Base-by-base conservation (phyloP, 225 moss, liverwort and hornwort species). In the Bryum argenteum region DNA sequence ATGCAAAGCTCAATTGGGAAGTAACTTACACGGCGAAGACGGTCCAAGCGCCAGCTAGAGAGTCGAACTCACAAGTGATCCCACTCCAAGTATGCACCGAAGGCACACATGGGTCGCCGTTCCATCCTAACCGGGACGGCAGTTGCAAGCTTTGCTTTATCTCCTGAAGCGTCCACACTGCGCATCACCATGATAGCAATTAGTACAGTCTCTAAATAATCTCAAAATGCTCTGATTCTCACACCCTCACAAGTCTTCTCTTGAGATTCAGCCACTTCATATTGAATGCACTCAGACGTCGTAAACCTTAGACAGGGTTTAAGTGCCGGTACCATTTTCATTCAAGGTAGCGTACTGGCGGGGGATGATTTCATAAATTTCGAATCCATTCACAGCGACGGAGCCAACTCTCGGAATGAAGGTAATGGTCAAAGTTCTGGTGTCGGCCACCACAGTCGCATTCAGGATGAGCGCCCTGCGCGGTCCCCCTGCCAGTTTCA, bases 51-150 rank as follows among this genome's bases (percentile, higher is more conserved):
- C 90, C 81, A 3, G 75, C 78, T 12, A 9, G 65, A 26, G 55
- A 17, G 50, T 90, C 86, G 43, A 88, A 80, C 10, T 52, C 80
- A 67, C 83, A 84, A 43, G 69, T 62, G 41, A 98, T 85, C 3
- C 98, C 98, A 75, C 84, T 86, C 98, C 98, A 98, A 61, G 88
- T 77, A 69, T 92, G 89, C 89, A 92, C 87, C 6, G 68, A 51
- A 54, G 98, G 98, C 41, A 89, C 80, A 72, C 98, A 98, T 0
- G 98, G 98, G 67, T 98, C 98, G 8, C 98, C 98, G 22, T 98
- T 94, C 98, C 98, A 98, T 8, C 98, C 94, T 83, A 98, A 80
- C 63, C 98, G 86, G 11, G 88, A 82, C 1, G 98, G 94, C 9
- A 98, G 68, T 44, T 90, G 79, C 48, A 98, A 77, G 22, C 83